Evolutionary conservation across 169 alveolate genomes (phyloP).

Genomic region (Plasmodium malariae): DNA sequence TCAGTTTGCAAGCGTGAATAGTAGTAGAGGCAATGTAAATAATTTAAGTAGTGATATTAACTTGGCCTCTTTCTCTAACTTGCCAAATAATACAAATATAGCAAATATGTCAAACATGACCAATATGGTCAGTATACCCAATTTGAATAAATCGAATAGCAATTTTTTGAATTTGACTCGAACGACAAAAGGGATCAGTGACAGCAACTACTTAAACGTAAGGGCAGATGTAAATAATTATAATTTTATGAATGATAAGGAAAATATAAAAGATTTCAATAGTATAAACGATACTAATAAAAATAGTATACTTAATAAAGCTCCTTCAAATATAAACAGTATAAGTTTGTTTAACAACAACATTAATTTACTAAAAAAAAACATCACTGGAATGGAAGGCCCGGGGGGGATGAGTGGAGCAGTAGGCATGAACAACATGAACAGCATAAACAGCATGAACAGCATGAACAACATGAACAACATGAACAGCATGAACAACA

Average conservation of each 20-base stretch:
- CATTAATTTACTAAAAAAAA: neutral
- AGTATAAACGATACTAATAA: slow-evolving; percentile 1
- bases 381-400: neutral
- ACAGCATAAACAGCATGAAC: neutral
- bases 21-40: neutral
- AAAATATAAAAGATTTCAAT: neutral
- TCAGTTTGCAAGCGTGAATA: neutral
- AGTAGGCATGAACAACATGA: neutral
- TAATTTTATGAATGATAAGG: slow-evolving; percentile 20
- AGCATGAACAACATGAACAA: neutral
- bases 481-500: neutral
- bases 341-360: slow-evolving; percentile 1
- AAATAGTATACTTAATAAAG: neutral
- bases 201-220: neutral
- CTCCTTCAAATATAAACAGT: neutral
- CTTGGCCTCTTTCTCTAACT: neutral
- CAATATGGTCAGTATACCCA: neutral
- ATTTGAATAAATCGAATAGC: too few species aligned
- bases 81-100: neutral
- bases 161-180: neutral
- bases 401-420: neutral
- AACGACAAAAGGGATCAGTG: neutral
- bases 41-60: neutral
- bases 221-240: slow-evolving; percentile 22
- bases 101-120: neutral